Evolutionary conservation across 2,329 filamentous ascomycete genomes (phyloP), one percentile per base, ranked within the genome.

Genomic region (Penicillium sumatraense): DNA sequence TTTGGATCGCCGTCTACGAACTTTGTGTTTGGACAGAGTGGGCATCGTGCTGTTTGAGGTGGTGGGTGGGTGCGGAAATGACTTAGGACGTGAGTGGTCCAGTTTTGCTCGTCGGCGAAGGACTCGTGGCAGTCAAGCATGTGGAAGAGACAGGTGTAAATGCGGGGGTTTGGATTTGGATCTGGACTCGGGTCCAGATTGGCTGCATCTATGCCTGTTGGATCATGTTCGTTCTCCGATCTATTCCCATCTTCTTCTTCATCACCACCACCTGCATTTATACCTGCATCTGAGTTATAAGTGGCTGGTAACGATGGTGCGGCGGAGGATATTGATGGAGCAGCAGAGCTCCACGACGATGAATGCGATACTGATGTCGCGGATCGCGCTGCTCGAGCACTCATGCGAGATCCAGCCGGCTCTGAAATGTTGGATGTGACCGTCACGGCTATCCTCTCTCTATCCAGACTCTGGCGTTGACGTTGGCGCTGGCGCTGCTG

Each of bases 71-170:
- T 71, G 13, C 72, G 72, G 56, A 80, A 79, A 56, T 80, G 77
- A 48, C 76, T 75, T 21, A 76, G 68, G 42, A 79, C 75, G 59
- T 80, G 77, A 8, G 67, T 74, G 49, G 74, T 75, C 75, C 77
- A 80, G 27, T 72, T 58, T 6, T 71, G 66, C 24, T 66, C 63
- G 36, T 74, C 68, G 40, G 72, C 67, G 54, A 78, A 78, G 10
- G 68, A 68, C 45, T 73, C 65, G 10, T 74, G 66, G 59, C 77
- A 80, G 59, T 77, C 72, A 7, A 80, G 68, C 52, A 77, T 70
- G 55, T 78, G 72, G 66, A 79, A 79, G n/a, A 79, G 68, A 54
- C 77, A 80, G 20, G 62, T 61, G 54, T 74, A 75, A 29, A 53
- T 54, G 36, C 59, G 60, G 14, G 44, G 48, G 6, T 51, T 14